Evolutionary conservation across 805 yeast species (phyloP), one percentile per base, ranked within the genome.

Genomic region (Kodamaea neixiangensis): DNA sequence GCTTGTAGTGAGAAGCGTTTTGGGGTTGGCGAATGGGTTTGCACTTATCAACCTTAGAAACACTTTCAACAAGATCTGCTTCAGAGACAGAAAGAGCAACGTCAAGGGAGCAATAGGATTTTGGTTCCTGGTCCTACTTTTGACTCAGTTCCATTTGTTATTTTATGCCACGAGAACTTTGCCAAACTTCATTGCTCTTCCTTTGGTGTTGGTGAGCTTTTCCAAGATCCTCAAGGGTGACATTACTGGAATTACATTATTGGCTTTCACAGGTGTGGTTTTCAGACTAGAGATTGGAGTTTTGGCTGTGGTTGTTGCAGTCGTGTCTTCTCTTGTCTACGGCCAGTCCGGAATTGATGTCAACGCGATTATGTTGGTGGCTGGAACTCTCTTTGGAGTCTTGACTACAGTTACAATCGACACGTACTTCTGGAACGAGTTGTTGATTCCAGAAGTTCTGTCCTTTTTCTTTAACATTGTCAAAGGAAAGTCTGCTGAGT

Each of bases 111-210:
- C 57, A 1, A 65, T 76, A 9, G 81, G 82, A 0, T 53, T 75
- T 13, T 87, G 89, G 86, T 89, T 78, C 61, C 71, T 79, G 18
- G 51, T 86, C 2, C 75, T 91, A 50, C 73, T 77, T 37, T 67
- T 80, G 50, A 66, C 87, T 7, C 94, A 91, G 64, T 93, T 92
- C 70, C 97, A 93, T 64, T 54, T 89, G 15, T 68, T 86, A 53
- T 93, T 75, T 70, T 93, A 93, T 64, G 75, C 88, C n/a, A 78
- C 96, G 2, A 76, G 97, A 57, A 82, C 96, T 0, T 73, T 93
- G 51, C 97, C 97, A n/a, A 93, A 93, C 67, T 87, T 86, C 58
- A 71, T 92, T 51, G 91, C 87, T 2, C 71, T 93, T 48, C 97
- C 97, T 2, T 61, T 89, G 34, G 85, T 86, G 3, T 79, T 80